Evolutionary conservation across 1,284 basidiomycete species (phyloP).

Genomic region (Schizophyllum commune): DNA sequence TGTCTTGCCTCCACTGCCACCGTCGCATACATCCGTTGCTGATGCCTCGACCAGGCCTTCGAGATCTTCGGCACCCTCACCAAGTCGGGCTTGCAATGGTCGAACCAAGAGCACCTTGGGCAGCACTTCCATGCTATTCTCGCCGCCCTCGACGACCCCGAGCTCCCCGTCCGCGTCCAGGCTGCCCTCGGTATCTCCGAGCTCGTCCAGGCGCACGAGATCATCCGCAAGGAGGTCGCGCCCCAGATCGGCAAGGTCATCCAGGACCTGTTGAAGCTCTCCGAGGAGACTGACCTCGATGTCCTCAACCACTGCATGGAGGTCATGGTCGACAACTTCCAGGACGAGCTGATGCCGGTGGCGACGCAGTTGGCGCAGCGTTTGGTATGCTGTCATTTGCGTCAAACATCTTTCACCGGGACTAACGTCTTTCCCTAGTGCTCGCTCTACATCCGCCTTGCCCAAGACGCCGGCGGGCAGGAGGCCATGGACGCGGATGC

Average conservation of each 20-base stretch:
- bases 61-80: constrained; percentile 72
- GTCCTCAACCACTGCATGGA: constrained; percentile 79
- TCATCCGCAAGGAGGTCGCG: constrained; percentile 62
- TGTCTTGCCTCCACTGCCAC: constrained; percentile 21
- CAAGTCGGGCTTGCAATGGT: constrained; percentile 62
- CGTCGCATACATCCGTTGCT: constrained; percentile 4
- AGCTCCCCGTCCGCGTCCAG: constrained; percentile 81
- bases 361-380: constrained; percentile 76
- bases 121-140: constrained; percentile 58
- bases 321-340: constrained; percentile 81
- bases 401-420: neutral
- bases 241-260: constrained; percentile 83
- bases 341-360: constrained; percentile 80
- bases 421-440: constrained; percentile 36
- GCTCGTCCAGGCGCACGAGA: constrained; percentile 41
- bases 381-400: constrained; percentile 42
- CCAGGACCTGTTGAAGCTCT: constrained; percentile 81
- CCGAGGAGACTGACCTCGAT: constrained; percentile 87
- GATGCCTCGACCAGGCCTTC: constrained; percentile 46
- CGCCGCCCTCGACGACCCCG: constrained; percentile 59
- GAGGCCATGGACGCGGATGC: constrained; percentile 40
- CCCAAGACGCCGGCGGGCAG: constrained; percentile 54
- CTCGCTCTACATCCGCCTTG: constrained; percentile 75
- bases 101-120: constrained; percentile 55
- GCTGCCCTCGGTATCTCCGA: constrained; percentile 78